Conservation (phyloP, 768 basidiomycete genomes). For the Lactarius pseudohatsudake region DNA sequence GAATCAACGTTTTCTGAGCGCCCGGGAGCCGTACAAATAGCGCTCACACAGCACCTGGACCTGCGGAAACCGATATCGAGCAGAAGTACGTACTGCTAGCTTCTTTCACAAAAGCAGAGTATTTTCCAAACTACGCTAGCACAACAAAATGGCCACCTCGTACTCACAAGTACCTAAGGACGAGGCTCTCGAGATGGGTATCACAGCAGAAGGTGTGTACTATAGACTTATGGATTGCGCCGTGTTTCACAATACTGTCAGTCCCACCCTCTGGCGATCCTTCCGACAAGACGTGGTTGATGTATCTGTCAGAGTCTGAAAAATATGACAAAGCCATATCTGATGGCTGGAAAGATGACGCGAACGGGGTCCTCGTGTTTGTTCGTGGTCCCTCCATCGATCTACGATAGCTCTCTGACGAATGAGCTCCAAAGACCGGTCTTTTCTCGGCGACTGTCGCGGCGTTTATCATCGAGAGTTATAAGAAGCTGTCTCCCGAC, state of each 20-base stretch:
- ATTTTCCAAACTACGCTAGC: not conserved
- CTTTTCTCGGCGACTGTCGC: constrained; percentile 31
- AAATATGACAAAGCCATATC: constrained; percentile 8
- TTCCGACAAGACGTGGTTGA: constrained; percentile 16
- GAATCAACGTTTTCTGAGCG: not conserved
- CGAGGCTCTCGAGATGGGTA: not conserved
- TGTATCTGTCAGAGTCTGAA: constrained; percentile 12
- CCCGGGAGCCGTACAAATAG: not conserved
- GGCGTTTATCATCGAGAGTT: constrained; percentile 22
- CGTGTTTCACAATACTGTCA: not conserved
- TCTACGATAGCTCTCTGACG: not conserved
- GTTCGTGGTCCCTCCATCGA: not conserved
- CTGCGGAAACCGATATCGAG: not conserved
- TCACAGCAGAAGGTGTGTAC: not conserved
- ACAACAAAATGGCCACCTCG: not conserved
- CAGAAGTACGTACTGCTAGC: not conserved
- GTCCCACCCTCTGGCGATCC: not conserved
- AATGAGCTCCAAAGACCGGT: constrained; percentile 23
- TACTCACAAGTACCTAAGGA: not conserved
- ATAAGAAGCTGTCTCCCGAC: not conserved
- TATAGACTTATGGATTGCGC: not conserved
- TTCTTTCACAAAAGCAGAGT: not conserved
- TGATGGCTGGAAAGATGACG: not conserved
- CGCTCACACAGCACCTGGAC: not conserved
- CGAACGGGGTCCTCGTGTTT: not conserved